Evolutionary conservation across 1,284 basidiomycete genomes (phyloP).

Genomic region (Abortiporus biennis): DNA sequence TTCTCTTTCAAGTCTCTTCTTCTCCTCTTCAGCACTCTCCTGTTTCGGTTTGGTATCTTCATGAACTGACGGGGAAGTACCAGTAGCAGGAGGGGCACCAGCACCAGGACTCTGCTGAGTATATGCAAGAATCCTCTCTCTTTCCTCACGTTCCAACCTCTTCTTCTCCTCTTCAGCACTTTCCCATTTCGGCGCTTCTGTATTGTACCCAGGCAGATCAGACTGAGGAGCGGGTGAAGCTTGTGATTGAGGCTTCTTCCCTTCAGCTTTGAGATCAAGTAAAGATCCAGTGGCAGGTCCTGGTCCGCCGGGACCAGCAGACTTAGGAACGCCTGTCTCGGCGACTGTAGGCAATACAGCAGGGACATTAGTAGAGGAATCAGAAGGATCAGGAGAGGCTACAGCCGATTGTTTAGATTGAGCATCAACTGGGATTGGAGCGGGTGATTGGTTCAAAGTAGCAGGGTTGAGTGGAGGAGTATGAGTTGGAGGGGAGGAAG

Average conservation of each 20-base stretch:
- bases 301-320: constrained; percentile 48
- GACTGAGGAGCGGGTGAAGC: constrained; percentile 26
- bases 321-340: constrained; percentile 53
- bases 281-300: constrained; percentile 63
- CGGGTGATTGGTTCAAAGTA: constrained; percentile 50
- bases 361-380: constrained; percentile 25
- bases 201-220: neutral
- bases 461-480: constrained; percentile 46
- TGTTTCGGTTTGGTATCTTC: constrained; percentile 1
- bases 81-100: constrained; percentile 4
- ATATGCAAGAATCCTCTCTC: constrained; percentile 29
- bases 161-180: constrained; percentile 51
- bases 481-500: constrained; percentile 14
- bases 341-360: constrained; percentile 53
- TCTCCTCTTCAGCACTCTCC: constrained; percentile 38
- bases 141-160: constrained; percentile 34
- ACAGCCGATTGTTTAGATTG: constrained; percentile 20
- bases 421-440: constrained; percentile 36
- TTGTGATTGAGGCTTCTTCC: constrained; percentile 27
- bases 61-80: constrained; percentile 2
- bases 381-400: constrained; percentile 23
- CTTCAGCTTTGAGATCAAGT: constrained; percentile 25
- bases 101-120: constrained; percentile 10
- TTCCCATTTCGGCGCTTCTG: constrained; percentile 21
- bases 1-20: constrained; percentile 32